phyloP scores from a whole-genome alignment of 2,329 filamentous ascomycete genomes.

The Cytospora paraplurivora region DNA sequence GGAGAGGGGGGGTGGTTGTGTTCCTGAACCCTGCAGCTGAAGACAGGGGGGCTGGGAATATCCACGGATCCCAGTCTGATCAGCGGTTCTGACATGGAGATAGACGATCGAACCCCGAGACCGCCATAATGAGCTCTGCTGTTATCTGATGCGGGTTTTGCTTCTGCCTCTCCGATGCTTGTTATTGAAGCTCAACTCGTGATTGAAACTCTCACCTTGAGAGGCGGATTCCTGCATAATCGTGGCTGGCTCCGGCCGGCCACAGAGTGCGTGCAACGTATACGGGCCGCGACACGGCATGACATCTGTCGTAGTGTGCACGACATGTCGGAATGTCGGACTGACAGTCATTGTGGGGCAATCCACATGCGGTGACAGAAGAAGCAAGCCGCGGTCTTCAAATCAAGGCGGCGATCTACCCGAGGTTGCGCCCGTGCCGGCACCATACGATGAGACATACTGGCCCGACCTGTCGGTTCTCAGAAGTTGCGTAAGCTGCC shows the following conservation, averaged over 20 bases:
- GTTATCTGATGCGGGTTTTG: background rate
- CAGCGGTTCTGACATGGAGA: background rate
- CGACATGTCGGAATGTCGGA: constrained; percentile 2
- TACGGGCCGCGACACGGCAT: background rate
- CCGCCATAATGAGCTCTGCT: background rate
- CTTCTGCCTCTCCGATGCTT: background rate
- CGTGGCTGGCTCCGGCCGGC: background rate
- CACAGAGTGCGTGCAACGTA: background rate
- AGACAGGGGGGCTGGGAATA: background rate
- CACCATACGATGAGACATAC: background rate
- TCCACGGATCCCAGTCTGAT: background rate
- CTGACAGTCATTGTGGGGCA: constrained; percentile 12
- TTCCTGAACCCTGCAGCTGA: background rate
- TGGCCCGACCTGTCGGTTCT: background rate
- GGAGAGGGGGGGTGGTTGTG: no score
- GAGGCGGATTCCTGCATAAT: background rate
- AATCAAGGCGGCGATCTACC: constrained; percentile 3
- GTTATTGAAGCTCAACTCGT: background rate
- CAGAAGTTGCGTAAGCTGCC: background rate
- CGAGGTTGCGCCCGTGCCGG: background rate
- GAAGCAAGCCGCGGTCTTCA: background rate
- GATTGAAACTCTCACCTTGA: background rate
- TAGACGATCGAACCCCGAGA: background rate
- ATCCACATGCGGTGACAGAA: constrained; percentile 3
- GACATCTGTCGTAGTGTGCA: constrained; percentile 9